phyloP scores from a whole-genome alignment of 164 flowering plant species.

The Magnolia changhungtana region DNA sequence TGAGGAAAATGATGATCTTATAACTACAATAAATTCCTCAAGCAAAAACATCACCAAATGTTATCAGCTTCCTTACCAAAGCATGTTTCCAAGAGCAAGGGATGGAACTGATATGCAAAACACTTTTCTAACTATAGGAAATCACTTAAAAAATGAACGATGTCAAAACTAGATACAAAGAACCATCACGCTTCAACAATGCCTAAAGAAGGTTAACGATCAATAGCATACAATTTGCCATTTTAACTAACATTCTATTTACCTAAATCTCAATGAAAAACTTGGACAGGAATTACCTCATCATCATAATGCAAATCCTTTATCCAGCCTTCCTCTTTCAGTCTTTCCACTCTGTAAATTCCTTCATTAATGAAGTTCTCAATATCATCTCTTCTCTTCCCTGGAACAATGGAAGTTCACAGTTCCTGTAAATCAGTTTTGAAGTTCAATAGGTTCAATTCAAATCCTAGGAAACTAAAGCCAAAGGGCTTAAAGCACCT shows the following conservation, averaged over 20 bases:
- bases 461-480: conserved; percentile 1
- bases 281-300: conserved; percentile 52
- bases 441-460: conserved; percentile 7
- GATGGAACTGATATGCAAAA: no score
- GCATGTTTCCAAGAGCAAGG: no score
- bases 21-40: neutral
- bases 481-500: conserved; percentile 39
- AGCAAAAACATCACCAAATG: neutral
- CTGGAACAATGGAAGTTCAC: conserved; percentile 29
- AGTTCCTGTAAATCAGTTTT: conserved; percentile 1
- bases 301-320: conserved; percentile 75
- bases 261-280: neutral
- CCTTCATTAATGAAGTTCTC: conserved; percentile 83
- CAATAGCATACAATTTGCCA: neutral
- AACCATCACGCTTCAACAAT: neutral
- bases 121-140: neutral
- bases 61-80: no score
- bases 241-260: neutral
- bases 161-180: neutral
- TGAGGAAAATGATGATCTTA: no score
- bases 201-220: neutral
- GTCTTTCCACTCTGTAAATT: conserved; percentile 65
- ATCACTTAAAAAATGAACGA: neutral
- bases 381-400: conserved; percentile 70
- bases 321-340: conserved; percentile 83